Evolutionary conservation across 352 stramenopile genomes (phyloP).

Genomic region (Phytophthora pisi): DNA sequence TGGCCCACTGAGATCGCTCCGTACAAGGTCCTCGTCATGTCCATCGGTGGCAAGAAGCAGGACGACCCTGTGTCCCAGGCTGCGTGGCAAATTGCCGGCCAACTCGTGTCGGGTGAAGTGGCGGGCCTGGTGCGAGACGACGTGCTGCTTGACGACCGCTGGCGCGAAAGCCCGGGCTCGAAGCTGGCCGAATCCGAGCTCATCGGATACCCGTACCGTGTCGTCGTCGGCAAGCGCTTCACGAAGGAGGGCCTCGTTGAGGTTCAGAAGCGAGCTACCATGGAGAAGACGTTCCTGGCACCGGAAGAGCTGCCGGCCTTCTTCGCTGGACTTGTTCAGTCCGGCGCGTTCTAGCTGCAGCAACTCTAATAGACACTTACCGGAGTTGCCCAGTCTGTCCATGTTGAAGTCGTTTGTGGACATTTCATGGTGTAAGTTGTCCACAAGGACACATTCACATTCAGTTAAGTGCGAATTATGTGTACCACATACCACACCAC

Average conservation of each 20-base stretch:
- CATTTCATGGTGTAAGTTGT: not conserved
- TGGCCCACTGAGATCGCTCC: constrained; percentile 85
- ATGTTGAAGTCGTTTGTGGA: not conserved
- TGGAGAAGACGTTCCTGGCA: constrained; percentile 67
- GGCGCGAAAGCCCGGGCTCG: constrained; percentile 75
- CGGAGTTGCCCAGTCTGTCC: not conserved
- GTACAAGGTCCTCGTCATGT: constrained; percentile 83
- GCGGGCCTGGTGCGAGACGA: constrained; percentile 48
- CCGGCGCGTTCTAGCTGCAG: constrained; percentile 21
- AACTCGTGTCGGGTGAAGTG: constrained; percentile 51
- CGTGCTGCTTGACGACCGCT: constrained; percentile 86
- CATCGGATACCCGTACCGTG: constrained; percentile 82
- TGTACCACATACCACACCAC: not conserved
- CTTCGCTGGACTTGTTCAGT: constrained; percentile 36
- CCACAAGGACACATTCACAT: not conserved
- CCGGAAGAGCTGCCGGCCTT: constrained; percentile 46
- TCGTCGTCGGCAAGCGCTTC: constrained; percentile 86
- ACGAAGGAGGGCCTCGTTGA: constrained; percentile 77
- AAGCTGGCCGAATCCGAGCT: constrained; percentile 89
- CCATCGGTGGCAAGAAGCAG: constrained; percentile 62
- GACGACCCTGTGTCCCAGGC: constrained; percentile 55
- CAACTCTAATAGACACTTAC: not conserved
- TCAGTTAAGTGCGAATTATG: not conserved
- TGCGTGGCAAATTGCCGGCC: constrained; percentile 52
- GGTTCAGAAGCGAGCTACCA: constrained; percentile 67